Evolutionary conservation across 306 rosid genomes (phyloP), one percentile per base, ranked within the genome.

Genomic region (Sphenostylis stenocarpa): DNA sequence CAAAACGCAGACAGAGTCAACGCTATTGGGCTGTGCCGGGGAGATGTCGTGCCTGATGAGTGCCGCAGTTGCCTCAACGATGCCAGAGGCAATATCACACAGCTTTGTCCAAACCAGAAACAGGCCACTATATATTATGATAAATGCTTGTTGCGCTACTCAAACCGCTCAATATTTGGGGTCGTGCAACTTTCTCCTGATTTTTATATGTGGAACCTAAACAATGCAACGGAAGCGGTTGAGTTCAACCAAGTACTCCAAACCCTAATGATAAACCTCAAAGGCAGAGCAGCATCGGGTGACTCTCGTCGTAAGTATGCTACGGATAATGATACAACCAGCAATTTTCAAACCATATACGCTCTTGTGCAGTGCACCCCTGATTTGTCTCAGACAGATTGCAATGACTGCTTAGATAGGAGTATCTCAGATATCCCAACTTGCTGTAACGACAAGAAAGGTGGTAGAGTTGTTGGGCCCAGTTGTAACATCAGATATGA

Each of bases 311-410:
- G 3, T 15, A 82, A 71, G 71, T 85, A 66, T 73, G 85, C 83
- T 0, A 62, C 24, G 14, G 61, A 24, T 0, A 34, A 67, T 12
- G 45, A 38, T 13, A 2, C 29, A 5, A 67, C 16, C 3, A 45
- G 36, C 0, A 49, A 45, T 21, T 20, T 39, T 41, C 33, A 70
- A 63, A 33, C 58, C 2, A 7, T 79, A 24, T 82, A 73, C 26
- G 86, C 61, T 34, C 28, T 70, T 19, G 77, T 44, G 10, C 90
- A 87, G 80, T 84, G 90, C 77, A 33, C 69, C 0, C 88, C 84
- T 10, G 85, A 87, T 73, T 51, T 87, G 34, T 19, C 72, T 1
- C 3, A 3, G 21, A 2, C 0, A 28, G 43, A 80, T 0, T 87
- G 90, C 67, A 15, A 5, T 0, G 3, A 11, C 3, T 87, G 91